Evolutionary conservation across 1,139 yeast genomes (phyloP), one percentile per base, ranked within the genome.

Genomic region (Nakaseomyces bracarensis): DNA sequence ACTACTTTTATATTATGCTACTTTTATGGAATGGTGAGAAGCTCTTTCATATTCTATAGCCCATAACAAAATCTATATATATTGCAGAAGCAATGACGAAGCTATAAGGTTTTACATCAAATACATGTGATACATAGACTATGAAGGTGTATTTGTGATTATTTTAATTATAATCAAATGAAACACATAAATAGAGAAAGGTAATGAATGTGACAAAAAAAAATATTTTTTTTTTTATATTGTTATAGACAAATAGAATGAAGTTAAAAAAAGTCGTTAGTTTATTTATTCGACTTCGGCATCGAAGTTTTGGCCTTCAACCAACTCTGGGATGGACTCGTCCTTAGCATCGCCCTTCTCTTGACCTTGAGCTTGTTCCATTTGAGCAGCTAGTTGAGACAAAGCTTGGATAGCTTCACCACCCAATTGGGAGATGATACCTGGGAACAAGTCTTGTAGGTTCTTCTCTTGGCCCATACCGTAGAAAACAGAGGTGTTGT

Each of bases 391-490:
- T 68, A 91, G 75, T 71, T 83, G 78, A 65, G 86, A 80, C 68
- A 91, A 77, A 68, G 86, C 81, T 64, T 82, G 86, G 66, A 87
- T 79, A 70, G 93, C 85, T 70, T 91, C 97, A 57, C 95, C 86
- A 61, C 97, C 96, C 71, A 91, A 77, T 74, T 91, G 96, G 58
- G 95, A 91, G 66, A 91, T 79, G 69, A 91, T 86, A 69, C 79
- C 85, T 62, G 97, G 98, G 61, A 91, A 79, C 71, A 91, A 80
- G 64, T 89, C 96, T 57, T 93, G 82, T 60, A 91, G 78, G 56
- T 80, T 79, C 79, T 87, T 89, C 71, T 85, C 94, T 70, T 86
- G 94, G 52, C 95, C 87, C 70, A 80, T 79, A 68, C 98, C 98
- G 68, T 87, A 83, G 75, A 91, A 82, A 57, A 95, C 94, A 68